Percentiles rank a stretch among this genome's conserved stretches.
These are phyloP conservation scores for Astrothelium subdiscretum DNA, from an alignment of 495 filamentous ascomycete species.

Conservation along the genomic window DNA sequence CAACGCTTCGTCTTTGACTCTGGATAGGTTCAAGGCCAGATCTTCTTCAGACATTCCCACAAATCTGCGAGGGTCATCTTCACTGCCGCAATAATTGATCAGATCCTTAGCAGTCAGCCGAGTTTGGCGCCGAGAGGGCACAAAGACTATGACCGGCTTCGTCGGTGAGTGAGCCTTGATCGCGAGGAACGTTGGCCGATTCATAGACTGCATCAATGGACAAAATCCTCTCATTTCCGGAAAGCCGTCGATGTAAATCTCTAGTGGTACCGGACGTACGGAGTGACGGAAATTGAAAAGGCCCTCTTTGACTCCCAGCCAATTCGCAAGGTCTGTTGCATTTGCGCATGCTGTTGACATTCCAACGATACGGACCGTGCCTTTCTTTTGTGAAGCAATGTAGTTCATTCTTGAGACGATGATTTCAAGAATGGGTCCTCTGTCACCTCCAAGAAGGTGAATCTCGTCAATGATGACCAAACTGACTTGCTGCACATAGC, in stretches of 20 bases:
- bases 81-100: slow-evolving; percentile 96
- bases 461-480: slow-evolving; percentile 99
- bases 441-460: slow-evolving; percentile 86
- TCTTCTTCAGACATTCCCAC: slow-evolving; percentile 91
- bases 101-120: slow-evolving; percentile 88
- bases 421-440: slow-evolving; percentile 95
- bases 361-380: slow-evolving; percentile 77
- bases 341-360: slow-evolving; percentile 99
- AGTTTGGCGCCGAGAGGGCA: slow-evolving; percentile 90
- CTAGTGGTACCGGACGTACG: slow-evolving; percentile 89
- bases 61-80: slow-evolving; percentile 91
- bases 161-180: slow-evolving; percentile 92
- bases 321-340: slow-evolving; percentile 85
- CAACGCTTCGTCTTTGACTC: slow-evolving; percentile 86
- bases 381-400: slow-evolving; percentile 85
- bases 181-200: slow-evolving; percentile 88
- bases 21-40: slow-evolving; percentile 63
- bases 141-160: slow-evolving; percentile 97
- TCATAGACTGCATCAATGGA: slow-evolving; percentile 98
- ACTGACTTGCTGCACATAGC: slow-evolving; percentile 89
- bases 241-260: slow-evolving; percentile 96
- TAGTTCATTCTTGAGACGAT: slow-evolving; percentile 99
- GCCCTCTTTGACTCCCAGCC: slow-evolving; percentile 94
- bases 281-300: slow-evolving; percentile 97
- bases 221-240: slow-evolving; percentile 92